These are phyloP conservation scores for Zygotorulaspora florentina DNA, from an alignment of 805 yeast species.

Conservation along the genomic window DNA sequence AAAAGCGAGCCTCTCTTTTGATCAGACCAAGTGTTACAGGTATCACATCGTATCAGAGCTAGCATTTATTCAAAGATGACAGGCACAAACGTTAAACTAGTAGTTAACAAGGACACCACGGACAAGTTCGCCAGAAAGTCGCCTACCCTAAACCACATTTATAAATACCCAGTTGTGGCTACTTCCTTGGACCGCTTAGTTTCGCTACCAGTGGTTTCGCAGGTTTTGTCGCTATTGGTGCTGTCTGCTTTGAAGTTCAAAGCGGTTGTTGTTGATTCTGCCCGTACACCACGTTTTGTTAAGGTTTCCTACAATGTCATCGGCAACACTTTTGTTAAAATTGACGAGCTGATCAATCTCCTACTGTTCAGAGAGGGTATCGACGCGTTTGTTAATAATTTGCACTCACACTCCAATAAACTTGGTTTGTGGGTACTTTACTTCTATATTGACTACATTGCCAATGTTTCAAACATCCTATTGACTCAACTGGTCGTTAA, in stretches of 20 bases:
- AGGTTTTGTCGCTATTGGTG: slow-evolving; percentile 14
- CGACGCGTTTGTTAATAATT: slow-evolving; percentile 22
- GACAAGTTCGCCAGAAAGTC: slow-evolving; percentile 27
- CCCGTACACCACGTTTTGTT: slow-evolving; percentile 18
- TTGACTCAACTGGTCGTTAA: slow-evolving; percentile 28
- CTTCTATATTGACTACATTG: slow-evolving; percentile 30
- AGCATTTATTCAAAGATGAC: slow-evolving; percentile 7
- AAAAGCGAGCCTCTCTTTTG: too few species aligned
- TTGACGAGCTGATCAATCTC: slow-evolving; percentile 27
- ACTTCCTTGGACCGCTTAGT: slow-evolving; percentile 15
- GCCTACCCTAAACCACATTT: slow-evolving; percentile 25
- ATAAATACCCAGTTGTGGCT: slow-evolving; percentile 20
- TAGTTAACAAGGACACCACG: slow-evolving; percentile 23
- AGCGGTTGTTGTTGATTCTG: slow-evolving; percentile 19
- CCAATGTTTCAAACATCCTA: slow-evolving; percentile 29
- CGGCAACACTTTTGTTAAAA: slow-evolving; percentile 9
- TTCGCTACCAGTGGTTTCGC: slow-evolving; percentile 18
- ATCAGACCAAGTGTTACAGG: too few species aligned
- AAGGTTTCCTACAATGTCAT: slow-evolving; percentile 16
- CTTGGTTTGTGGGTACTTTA: slow-evolving; percentile 30
- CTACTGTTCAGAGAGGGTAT: slow-evolving; percentile 32
- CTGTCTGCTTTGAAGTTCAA: slow-evolving; percentile 12
- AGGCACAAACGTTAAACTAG: slow-evolving; percentile 16
- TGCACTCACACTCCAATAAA: slow-evolving; percentile 16
- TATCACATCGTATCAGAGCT: neutral